phyloP scores from a whole-genome alignment of 768 basidiomycete species.

The Serendipita vermifera region DNA sequence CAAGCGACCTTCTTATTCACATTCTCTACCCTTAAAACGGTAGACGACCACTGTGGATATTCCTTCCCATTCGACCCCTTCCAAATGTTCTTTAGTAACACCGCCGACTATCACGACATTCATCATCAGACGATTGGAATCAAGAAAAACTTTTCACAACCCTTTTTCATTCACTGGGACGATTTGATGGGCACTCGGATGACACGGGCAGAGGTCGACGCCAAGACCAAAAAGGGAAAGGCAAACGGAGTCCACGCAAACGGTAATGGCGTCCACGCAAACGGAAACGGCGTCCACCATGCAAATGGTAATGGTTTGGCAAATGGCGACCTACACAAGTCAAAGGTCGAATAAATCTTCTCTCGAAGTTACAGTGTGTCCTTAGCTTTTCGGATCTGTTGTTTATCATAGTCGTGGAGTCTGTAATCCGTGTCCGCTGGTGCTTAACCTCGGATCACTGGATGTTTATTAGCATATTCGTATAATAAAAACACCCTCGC shows the following conservation, averaged over 20 bases:
- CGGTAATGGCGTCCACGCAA: neutral
- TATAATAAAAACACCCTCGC: conserved; percentile 1
- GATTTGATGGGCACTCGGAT: conserved; percentile 68
- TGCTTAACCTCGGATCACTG: too few species aligned
- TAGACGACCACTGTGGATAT: conserved; percentile 94
- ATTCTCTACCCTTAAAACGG: conserved; percentile 80
- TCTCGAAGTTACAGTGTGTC: neutral
- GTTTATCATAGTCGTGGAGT: neutral
- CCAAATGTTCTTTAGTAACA: conserved; percentile 74
- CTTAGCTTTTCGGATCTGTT: neutral
- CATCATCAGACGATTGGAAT: conserved; percentile 76
- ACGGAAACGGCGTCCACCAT: neutral
- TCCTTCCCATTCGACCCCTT: conserved; percentile 81
- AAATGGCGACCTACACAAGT: neutral
- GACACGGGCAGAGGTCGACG: conserved; percentile 36
- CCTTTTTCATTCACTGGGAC: conserved; percentile 96
- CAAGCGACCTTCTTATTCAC: conserved; percentile 77
- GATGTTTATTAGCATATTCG: neutral
- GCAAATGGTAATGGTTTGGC: neutral
- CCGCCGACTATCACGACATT: conserved; percentile 95
- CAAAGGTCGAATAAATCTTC: neutral
- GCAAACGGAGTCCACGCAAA: conserved; percentile 8
- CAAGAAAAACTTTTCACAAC: conserved; percentile 91
- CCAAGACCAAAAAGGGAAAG: conserved; percentile 13
- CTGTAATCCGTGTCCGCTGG: too few species aligned